A percentile compares a stretch with the other conserved stretches of the same genome.
These are phyloP conservation scores for Sarocladiaceae sp. DNA, from an alignment of 2,329 filamentous ascomycete genomes.

Conservation along the genomic window DNA sequence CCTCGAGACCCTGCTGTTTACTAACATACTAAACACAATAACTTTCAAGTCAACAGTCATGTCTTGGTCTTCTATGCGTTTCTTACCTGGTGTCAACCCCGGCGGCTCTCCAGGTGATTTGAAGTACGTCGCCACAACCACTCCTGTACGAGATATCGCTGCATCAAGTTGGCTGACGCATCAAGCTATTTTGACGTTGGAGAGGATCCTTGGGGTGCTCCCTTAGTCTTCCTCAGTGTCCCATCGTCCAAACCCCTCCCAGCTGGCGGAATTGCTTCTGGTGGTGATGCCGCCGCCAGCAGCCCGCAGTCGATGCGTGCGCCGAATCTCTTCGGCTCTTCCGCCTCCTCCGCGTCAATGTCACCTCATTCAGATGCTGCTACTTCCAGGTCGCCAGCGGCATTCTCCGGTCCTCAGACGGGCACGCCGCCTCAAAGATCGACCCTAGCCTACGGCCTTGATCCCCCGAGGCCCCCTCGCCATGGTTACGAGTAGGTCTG, in stretches of 20 bases:
- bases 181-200: conserved; percentile 1
- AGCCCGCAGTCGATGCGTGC: not conserved
- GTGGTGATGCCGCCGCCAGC: not conserved
- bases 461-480: conserved; percentile 49
- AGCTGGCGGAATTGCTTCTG: not conserved
- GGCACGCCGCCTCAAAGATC: not conserved
- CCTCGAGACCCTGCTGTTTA: too few species aligned
- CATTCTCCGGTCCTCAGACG: not conserved
- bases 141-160: not conserved
- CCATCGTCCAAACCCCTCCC: not conserved
- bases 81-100: not conserved
- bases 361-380: not conserved
- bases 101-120: not conserved
- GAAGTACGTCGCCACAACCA: not conserved
- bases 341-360: not conserved
- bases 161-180: not conserved
- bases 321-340: not conserved
- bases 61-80: not conserved
- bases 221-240: not conserved
- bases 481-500: conserved; percentile 56
- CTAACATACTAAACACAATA: too few species aligned
- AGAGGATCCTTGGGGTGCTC: not conserved
- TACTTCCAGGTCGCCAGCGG: not conserved
- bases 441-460: conserved; percentile 26
- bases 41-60: not conserved